Evolutionary conservation across 225 moss, liverwort and hornwort species (phyloP), one percentile per base, ranked within the genome.

Genomic region (Ulota crispa): DNA sequence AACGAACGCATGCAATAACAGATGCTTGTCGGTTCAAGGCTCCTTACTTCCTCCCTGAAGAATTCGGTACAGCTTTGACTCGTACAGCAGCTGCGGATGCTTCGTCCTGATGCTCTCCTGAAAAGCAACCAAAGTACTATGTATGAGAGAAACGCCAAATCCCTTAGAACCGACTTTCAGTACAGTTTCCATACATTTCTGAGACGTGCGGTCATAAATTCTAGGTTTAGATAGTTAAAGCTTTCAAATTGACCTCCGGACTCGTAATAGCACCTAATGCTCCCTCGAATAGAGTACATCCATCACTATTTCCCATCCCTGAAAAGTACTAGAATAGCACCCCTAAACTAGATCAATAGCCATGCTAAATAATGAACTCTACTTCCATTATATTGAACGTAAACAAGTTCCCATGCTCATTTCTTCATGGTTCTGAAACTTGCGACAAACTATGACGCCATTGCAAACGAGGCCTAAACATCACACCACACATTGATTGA

Each of bases 1-100:
- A 14, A 59, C 16, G 4, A 41, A 78, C 15, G 34, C 7, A 20
- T 16, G 68, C 39, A 83, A 53, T 64, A 67, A 16, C 31, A 65
- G 27, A 57, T 30, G 28, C 50, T 20, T 24, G 18, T 21, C 23
- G 26, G 9, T 32, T 70, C 69, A 43, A 43, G 63, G 8, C 60
- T 76, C 64, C 94, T 87, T 89, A 95, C 95, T 95, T 94, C 93
- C 95, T 52, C 95, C 95, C 82, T 95, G 95, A 76, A 94, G 94
- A 50, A 95, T 95, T 78, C 92, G 87, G 89, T 97, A 97, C 19
- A 95, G 71, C 87, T 90, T 93, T 3, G 95, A 94, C 81, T 97
- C 97, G 80, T 90, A 91, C 30, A 95, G 87, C 80, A 95, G 86
- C 82, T 94, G 93, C 2, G 95, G 97, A 70, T 93, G 93, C 89